Evolutionary conservation across 805 yeast genomes (phyloP).

Genomic region (Wickerhamiella qilinensis): DNA sequence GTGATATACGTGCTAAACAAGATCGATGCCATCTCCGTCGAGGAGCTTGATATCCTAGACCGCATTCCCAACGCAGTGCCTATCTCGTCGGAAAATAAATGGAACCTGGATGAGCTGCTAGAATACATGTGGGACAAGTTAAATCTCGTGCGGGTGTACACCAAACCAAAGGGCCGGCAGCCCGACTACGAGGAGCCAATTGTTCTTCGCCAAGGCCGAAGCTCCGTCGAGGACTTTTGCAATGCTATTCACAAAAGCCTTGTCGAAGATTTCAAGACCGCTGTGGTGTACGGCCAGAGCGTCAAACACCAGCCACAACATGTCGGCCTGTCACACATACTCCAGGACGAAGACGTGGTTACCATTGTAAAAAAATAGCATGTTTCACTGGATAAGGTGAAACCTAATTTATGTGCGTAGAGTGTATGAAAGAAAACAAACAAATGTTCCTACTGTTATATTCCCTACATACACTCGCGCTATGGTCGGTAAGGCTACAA

Average conservation of each 20-base stretch:
- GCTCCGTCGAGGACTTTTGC: conserved; percentile 90
- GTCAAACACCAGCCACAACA: conserved; percentile 97
- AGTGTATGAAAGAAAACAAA: too few relatives aligned
- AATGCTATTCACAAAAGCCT: conserved; percentile 87
- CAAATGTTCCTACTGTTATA: too few relatives aligned
- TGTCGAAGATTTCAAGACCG: conserved; percentile 85
- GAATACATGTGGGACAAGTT: conserved; percentile 93
- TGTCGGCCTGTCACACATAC: conserved; percentile 70
- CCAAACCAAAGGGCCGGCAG: conserved; percentile 86
- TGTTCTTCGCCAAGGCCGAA: conserved; percentile 65
- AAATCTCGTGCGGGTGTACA: conserved; percentile 84
- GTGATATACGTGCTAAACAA: conserved; percentile 90
- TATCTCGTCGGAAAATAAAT: conserved; percentile 85
- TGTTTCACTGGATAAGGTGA: too few relatives aligned
- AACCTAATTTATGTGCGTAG: not conserved
- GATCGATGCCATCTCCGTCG: conserved; percentile 85
- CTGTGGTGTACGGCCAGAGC: conserved; percentile 74
- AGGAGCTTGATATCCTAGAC: conserved; percentile 78
- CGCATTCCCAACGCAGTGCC: conserved; percentile 96
- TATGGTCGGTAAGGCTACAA: too few relatives aligned
- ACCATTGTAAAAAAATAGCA: conserved; percentile 54
- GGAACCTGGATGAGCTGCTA: conserved; percentile 91
- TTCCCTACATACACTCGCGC: too few relatives aligned
- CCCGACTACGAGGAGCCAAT: conserved; percentile 96
- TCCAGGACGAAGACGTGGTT: conserved; percentile 94